Percentiles rank a stretch among this genome's conserved stretches.
phyloP scores from a whole-genome alignment of 257 asterid genomes.

The Catharanthus roseus region DNA sequence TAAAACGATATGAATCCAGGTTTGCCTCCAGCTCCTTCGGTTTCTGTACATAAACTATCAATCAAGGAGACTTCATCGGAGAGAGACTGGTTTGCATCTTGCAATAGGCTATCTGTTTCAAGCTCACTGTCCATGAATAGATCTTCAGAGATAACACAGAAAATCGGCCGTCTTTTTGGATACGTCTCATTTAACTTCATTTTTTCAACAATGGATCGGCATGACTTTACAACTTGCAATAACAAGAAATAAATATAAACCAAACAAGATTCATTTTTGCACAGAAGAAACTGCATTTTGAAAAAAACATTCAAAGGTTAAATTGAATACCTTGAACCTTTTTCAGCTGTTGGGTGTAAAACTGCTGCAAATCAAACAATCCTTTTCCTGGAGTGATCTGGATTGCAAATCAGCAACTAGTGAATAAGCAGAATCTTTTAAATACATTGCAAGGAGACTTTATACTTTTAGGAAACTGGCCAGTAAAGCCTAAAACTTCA shows the following conservation, averaged over 20 bases:
- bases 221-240: conserved; percentile 43
- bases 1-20: conserved; percentile 84
- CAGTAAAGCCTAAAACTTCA: not conserved
- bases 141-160: conserved; percentile 52
- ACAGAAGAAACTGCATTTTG: not conserved
- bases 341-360: conserved; percentile 23
- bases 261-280: conserved; percentile 1
- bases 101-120: conserved; percentile 39
- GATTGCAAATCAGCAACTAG: conserved; percentile 16
- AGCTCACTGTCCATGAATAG: conserved; percentile 39
- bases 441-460: conserved; percentile 6
- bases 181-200: conserved; percentile 24
- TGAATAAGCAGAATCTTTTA: conserved; percentile 13
- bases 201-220: conserved; percentile 37
- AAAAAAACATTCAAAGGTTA: conserved; percentile 6
- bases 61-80: conserved; percentile 33
- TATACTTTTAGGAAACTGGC: too few relatives aligned
- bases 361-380: conserved; percentile 30
- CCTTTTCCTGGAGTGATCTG: conserved; percentile 46
- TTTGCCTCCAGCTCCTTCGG: conserved; percentile 58
- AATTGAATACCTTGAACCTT: conserved; percentile 45
- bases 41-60: conserved; percentile 24
- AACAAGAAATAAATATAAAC: conserved; percentile 5
- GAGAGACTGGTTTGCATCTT: conserved; percentile 34
- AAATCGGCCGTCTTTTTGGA: conserved; percentile 29